A percentile compares a stretch with the other conserved stretches of the same genome.
Evolutionary conservation across 306 rosid species (phyloP).

Genomic region (Glycyrrhiza uralensis): DNA sequence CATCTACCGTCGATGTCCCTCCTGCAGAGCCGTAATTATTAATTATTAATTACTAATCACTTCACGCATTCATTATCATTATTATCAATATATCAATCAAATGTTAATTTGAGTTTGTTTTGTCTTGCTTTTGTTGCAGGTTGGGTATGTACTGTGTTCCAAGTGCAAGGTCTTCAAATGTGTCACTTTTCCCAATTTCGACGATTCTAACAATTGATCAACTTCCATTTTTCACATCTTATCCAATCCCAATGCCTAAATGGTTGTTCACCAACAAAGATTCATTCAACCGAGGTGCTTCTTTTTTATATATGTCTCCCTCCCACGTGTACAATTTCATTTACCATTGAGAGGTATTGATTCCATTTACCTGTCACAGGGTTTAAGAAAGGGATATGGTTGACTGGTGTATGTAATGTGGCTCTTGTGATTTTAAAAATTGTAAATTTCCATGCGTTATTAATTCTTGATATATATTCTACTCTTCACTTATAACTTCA

Average conservation of each 20-base stretch:
- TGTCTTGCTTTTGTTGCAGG: slow-evolving; percentile 55
- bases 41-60: too few relatives aligned
- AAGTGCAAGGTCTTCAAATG: slow-evolving; percentile 87
- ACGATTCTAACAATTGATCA: slow-evolving; percentile 52
- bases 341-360: neutral
- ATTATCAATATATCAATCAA: too few relatives aligned
- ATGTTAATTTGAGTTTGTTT: too few relatives aligned
- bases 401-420: neutral
- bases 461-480: neutral
- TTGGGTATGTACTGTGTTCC: slow-evolving; percentile 72
- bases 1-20: slow-evolving; percentile 78
- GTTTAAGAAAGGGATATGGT: neutral
- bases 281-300: neutral
- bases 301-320: neutral
- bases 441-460: slow-evolving; percentile 7
- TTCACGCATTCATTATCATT: too few relatives aligned
- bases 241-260: neutral
- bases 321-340: slow-evolving; percentile 10
- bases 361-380: slow-evolving; percentile 3
- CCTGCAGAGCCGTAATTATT: slow-evolving; percentile 71
- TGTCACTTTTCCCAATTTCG: slow-evolving; percentile 74
- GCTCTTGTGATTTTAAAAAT: neutral
- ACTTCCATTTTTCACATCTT: slow-evolving; percentile 32
- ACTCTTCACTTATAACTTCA: neutral
- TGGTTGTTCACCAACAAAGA: neutral